Conservation (phyloP, 2,329 filamentous ascomycete species). For the Ophiobolus disseminans region DNA sequence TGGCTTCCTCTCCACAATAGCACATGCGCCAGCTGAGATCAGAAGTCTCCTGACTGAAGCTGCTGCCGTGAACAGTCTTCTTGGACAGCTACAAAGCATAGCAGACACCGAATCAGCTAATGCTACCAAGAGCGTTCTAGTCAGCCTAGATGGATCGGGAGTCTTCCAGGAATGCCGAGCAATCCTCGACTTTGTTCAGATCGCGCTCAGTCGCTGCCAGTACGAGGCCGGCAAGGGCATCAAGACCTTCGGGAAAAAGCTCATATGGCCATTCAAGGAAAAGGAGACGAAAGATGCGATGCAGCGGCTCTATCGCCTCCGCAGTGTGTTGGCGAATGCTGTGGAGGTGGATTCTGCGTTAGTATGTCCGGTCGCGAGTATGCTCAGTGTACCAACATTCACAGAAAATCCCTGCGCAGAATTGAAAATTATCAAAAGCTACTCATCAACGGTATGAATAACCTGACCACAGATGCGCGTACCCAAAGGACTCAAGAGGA, state of each 20-base stretch:
- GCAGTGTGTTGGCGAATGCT: constrained; percentile 6
- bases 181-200: not conserved
- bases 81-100: constrained; percentile 11
- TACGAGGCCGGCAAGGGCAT: constrained; percentile 10
- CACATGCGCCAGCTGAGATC: constrained; percentile 12
- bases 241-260: constrained; percentile 6
- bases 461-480: not conserved
- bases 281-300: constrained; percentile 18
- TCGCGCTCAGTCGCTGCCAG: constrained; percentile 3
- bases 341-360: not conserved
- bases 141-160: not conserved
- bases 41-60: constrained; percentile 15
- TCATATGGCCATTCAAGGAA: constrained; percentile 19
- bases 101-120: constrained; percentile 1
- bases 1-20: constrained; percentile 14
- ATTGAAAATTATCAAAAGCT: not conserved
- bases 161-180: not conserved
- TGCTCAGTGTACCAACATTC: not conserved
- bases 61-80: constrained; percentile 16
- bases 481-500: not conserved
- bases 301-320: constrained; percentile 6
- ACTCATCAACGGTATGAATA: not conserved
- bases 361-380: not conserved
- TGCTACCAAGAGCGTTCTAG: not conserved
- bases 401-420: not conserved